Evolutionary conservation across 805 yeast genomes (phyloP), one percentile per base, ranked within the genome.

Genomic region (Barnettozyma vustinii): DNA sequence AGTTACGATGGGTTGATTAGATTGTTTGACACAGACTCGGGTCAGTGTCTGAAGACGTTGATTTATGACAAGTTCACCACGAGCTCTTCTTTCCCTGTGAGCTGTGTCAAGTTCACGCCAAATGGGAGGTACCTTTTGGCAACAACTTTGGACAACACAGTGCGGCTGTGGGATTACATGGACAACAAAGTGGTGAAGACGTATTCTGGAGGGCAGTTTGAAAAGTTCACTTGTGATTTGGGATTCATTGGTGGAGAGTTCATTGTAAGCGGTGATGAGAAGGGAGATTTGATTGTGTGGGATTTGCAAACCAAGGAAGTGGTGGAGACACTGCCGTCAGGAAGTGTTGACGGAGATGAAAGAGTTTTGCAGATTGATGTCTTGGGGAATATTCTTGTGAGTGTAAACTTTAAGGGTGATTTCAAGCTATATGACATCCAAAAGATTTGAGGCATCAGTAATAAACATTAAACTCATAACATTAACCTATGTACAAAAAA

Each of bases 1-100:
- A 84, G 96, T 16, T 85, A 84, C 63, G 99, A 92, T 66, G 99
- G 99, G 3, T 73, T 89, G 55, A 84, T 92, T 23, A 73, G 99
- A 44, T 70, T 92, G 16, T 92, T 95, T 72, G 97, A 91, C 63
- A 77, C 90, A 18, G 84, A 79, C 43, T 77, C 95, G 0, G 97
- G 97, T 5, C 96, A 90, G 56, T 92, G 98, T 70, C 70, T 92
- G 56, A 87, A 91, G 61, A 94, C 98, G 0, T 66, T 92, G 55
- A 88, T 91, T 33, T 87, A 83, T 60, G 92, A 87, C 58, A 77
- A 86, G 50, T 81, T 83, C 54, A 81, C 84, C 36, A 43, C 45
- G 2, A 30, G 45, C 5, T 83, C 87, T 1, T 79, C 86, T 15
- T 84, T 80, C 59, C 97, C 98, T 0, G 84, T 92, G 5, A 77